Conservation (phyloP, 2,329 filamentous ascomycete genomes). For the Hypoxylon sp. region DNA sequence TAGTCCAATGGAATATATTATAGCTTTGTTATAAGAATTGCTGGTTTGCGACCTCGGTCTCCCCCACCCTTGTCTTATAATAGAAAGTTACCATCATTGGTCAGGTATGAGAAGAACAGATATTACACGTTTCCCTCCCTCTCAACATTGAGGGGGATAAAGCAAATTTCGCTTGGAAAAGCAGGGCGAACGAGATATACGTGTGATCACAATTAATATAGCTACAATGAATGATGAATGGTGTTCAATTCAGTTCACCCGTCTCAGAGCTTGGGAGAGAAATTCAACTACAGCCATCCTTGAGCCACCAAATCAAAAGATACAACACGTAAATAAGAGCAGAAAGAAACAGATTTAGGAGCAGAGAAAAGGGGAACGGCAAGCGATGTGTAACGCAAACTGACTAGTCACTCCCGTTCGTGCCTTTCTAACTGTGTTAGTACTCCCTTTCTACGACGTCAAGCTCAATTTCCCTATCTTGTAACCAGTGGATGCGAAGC, state of each 20-base stretch:
- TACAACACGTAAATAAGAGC: not conserved
- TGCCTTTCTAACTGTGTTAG: not conserved
- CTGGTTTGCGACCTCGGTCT: conserved; percentile 6
- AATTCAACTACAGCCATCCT: not conserved
- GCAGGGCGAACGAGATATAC: not conserved
- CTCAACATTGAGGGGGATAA: not conserved
- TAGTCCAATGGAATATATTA: not conserved
- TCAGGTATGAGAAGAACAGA: conserved; percentile 15
- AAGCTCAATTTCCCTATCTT: not conserved
- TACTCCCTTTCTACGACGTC: not conserved
- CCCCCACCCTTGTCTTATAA: not conserved
- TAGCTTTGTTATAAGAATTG: not conserved
- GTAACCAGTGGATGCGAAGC: not conserved
- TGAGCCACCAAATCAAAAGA: not conserved
- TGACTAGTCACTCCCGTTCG: not conserved
- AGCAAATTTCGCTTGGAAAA: not conserved
- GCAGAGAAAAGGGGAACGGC: not conserved
- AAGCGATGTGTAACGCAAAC: not conserved
- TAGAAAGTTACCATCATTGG: conserved; percentile 5
- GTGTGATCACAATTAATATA: not conserved
- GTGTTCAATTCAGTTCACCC: not conserved
- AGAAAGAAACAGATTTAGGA: not conserved
- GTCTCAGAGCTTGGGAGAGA: not conserved
- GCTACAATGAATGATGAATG: not conserved
- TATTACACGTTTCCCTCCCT: not conserved